phyloP scores from a whole-genome alignment of 352 stramenopile genomes.

The Phytophthora foliorum region DNA sequence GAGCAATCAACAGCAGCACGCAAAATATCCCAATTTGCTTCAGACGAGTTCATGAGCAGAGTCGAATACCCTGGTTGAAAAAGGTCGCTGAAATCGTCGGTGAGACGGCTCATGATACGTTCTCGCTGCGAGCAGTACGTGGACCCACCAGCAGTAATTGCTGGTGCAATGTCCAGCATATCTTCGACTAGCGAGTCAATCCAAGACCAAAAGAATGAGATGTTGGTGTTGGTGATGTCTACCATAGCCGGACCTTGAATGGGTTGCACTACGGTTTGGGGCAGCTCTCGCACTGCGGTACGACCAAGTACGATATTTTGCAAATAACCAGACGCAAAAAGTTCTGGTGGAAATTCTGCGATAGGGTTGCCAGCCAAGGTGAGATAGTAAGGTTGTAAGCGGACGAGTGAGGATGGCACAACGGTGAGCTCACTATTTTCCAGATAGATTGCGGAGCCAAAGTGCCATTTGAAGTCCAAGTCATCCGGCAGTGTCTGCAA shows the following conservation, averaged over 20 bases:
- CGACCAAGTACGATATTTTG: slow-evolving; percentile 5
- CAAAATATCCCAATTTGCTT: slow-evolving; percentile 11
- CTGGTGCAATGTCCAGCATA: neutral
- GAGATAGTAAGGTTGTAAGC: slow-evolving; percentile 12
- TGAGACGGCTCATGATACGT: slow-evolving; percentile 6
- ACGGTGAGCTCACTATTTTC: slow-evolving; percentile 23
- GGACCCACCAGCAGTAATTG: neutral
- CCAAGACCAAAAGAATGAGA: slow-evolving; percentile 27
- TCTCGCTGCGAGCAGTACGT: slow-evolving; percentile 17
- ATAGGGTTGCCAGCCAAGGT: slow-evolving; percentile 10
- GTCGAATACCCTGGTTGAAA: neutral
- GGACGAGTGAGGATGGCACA: slow-evolving; percentile 8
- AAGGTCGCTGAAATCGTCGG: neutral
- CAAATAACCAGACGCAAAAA: neutral
- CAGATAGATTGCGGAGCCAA: neutral
- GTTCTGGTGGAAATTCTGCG: neutral
- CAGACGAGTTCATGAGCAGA: slow-evolving; percentile 19
- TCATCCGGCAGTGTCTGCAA: slow-evolving; percentile 44
- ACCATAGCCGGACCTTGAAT: neutral
- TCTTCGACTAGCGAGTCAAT: slow-evolving; percentile 16
- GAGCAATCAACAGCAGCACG: slow-evolving; percentile 5
- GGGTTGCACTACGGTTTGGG: slow-evolving; percentile 4
- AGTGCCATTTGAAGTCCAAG: slow-evolving; percentile 40
- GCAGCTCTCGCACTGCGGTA: slow-evolving; percentile 1
- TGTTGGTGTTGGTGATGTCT: slow-evolving; percentile 15